Percentiles rank a stretch among this genome's conserved stretches.
Conservation (phyloP, 345 rosid species). For the Euphorbia pulcherrima region DNA sequence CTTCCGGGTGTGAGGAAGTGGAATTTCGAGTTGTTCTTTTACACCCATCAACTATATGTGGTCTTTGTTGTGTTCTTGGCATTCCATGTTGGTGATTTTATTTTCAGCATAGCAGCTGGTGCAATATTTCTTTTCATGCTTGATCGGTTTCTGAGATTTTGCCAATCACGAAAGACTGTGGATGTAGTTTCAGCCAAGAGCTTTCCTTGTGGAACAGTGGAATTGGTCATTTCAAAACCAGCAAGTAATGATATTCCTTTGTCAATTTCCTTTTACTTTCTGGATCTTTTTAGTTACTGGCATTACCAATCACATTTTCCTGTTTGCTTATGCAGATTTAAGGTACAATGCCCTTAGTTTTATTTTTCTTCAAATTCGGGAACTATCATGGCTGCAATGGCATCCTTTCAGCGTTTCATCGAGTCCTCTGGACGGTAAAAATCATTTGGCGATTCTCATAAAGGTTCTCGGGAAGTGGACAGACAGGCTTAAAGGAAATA, state of each 20-base stretch:
- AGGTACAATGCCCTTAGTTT: constrained; percentile 82
- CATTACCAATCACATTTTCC: constrained; percentile 3
- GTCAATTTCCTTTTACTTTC: not conserved
- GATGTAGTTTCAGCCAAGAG: constrained; percentile 65
- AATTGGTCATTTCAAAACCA: constrained; percentile 70
- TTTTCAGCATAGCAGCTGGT: constrained; percentile 71
- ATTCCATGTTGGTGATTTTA: constrained; percentile 70
- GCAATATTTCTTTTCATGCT: constrained; percentile 75
- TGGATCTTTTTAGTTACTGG: not conserved
- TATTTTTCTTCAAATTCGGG: constrained; percentile 75
- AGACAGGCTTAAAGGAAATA: constrained; percentile 47
- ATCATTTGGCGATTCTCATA: constrained; percentile 63
- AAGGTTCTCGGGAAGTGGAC: constrained; percentile 89
- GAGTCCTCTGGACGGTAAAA: constrained; percentile 72
- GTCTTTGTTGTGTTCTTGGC: constrained; percentile 76
- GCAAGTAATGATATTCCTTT: constrained; percentile 40
- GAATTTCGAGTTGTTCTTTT: constrained; percentile 83
- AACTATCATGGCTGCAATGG: constrained; percentile 93
- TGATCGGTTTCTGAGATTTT: constrained; percentile 86
- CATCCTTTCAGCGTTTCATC: constrained; percentile 97
- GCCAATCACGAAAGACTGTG: constrained; percentile 71
- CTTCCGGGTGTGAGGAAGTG: constrained; percentile 58
- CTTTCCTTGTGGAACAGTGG: constrained; percentile 77
- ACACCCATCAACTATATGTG: constrained; percentile 83
- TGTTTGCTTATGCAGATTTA: constrained; percentile 39